Conservation (phyloP, 495 filamentous ascomycete genomes). For the Penicillium flavigenum region DNA sequence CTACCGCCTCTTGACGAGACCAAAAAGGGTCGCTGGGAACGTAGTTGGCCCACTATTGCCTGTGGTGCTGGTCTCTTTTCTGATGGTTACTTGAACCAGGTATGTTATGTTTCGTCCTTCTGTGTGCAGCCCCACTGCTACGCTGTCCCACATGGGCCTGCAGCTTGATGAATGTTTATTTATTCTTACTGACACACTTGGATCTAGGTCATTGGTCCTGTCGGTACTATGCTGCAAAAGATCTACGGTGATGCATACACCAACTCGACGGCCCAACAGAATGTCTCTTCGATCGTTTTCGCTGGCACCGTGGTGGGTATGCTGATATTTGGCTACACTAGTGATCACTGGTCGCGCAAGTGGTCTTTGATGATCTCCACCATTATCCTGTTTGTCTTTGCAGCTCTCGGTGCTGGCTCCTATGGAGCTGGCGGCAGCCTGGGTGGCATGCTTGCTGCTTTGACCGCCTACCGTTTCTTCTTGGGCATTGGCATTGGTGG, state of each 20-base stretch:
- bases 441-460: constrained; percentile 70
- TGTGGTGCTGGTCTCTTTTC: constrained; percentile 89
- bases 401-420: constrained; percentile 71
- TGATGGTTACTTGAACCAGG: constrained; percentile 87
- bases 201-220: constrained; percentile 73
- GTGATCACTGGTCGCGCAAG: constrained; percentile 81
- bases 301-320: constrained; percentile 86
- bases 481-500: constrained; percentile 65
- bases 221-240: constrained; percentile 64
- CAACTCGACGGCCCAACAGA: constrained; percentile 62
- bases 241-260: constrained; percentile 66
- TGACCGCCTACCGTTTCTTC: constrained; percentile 85
- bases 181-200: constrained; percentile 8
- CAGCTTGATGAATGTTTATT: background rate
- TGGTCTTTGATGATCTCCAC: constrained; percentile 79
- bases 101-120: constrained; percentile 26
- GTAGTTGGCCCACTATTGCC: constrained; percentile 67
- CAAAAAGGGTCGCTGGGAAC: constrained; percentile 56
- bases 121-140: background rate
- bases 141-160: constrained; percentile 6
- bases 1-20: constrained; percentile 38
- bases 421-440: constrained; percentile 65
- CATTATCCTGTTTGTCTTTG: constrained; percentile 78
- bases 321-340: constrained; percentile 76
- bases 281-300: constrained; percentile 79